Evolutionary conservation across 495 filamentous ascomycete species (phyloP).

Genomic region (Glutinoglossum americanum): DNA sequence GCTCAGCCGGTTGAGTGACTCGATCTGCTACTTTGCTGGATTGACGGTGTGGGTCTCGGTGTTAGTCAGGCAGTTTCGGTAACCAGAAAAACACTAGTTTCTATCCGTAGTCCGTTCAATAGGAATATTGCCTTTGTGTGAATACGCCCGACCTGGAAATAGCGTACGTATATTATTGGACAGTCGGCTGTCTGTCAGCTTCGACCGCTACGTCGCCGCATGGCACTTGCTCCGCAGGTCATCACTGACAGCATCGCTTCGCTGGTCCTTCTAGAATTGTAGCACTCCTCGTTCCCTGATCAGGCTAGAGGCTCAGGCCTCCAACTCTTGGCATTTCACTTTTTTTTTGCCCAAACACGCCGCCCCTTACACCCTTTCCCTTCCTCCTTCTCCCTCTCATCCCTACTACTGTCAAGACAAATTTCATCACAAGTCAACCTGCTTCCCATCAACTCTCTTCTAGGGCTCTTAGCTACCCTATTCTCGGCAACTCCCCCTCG

Average conservation of each 20-base stretch:
- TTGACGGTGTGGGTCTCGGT: too few species aligned
- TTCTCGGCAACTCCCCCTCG: conserved; percentile 31
- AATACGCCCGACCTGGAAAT: too few species aligned
- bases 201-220: neutral
- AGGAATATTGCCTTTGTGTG: too few species aligned
- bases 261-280: neutral
- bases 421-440: conserved; percentile 11
- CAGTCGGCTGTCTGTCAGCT: neutral
- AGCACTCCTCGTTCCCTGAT: neutral
- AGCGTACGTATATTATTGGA: neutral
- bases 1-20: too few species aligned
- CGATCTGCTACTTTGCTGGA: too few species aligned
- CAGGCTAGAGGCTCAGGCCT: neutral
- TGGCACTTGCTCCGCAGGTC: neutral
- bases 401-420: conserved; percentile 10
- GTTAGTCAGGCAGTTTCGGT: too few species aligned
- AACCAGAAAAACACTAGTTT: too few species aligned
- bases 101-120: too few species aligned
- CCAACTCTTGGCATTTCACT: neutral
- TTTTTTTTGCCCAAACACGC: conserved; percentile 1
- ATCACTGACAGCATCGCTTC: neutral
- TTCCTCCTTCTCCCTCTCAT: conserved; percentile 10
- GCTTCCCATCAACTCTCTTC: conserved; percentile 18
- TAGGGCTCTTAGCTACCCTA: conserved; percentile 87
- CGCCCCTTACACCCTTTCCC: conserved; percentile 5